Evolutionary conservation across 257 asterid genomes (phyloP), one percentile per base, ranked within the genome.

Genomic region (Solanum chmielewskii): DNA sequence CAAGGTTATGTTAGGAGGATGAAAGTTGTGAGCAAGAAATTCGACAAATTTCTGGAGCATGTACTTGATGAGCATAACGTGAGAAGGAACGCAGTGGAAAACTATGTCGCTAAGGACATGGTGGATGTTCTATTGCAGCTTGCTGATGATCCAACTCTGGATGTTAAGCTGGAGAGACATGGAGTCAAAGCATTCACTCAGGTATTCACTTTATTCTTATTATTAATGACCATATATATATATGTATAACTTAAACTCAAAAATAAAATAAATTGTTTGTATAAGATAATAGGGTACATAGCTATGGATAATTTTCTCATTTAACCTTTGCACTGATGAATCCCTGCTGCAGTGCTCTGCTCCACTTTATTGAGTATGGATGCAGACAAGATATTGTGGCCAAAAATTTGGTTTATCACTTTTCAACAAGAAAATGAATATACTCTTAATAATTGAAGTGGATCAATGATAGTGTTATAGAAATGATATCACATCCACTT

Each of bases 121-220:
- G 92, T 92, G 66, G 94, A 92, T 88, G 88, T 92, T 47, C 84
- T 92, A 13, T 44, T 92, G 89, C 90, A 92, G 4, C 92, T 89
- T 41, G 93, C 94, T 1, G 89, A 86, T 78, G 93, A 92, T 83
- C 92, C 94, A n/a, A 47, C 27, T 45, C 84, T 89, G 56, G 94
- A 92, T 73, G 88, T 92, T 27, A 92, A 92, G 49, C 87, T 92
- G 5, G 92, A 90, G 83, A 92, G 94, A 60, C 90, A 90, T 84
- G 94, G 93, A 27, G 90, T 92, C 88, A 92, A 92, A 74, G 94
- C 91, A 25, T 90, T 92, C 71, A 89, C 93, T 11, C 94, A 86
- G 93, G 93, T 92, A 25, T 21, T 21, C 18, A 20, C 52, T 37
- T 74, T 20, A 71, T 33, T 71, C 0, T 10, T 9, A 8, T 18